A percentile compares a stretch with the other conserved stretches of the same genome.
Evolutionary conservation across 75 land plant genomes (phyloP).

Genomic region (Sequoiadendron giganteum): DNA sequence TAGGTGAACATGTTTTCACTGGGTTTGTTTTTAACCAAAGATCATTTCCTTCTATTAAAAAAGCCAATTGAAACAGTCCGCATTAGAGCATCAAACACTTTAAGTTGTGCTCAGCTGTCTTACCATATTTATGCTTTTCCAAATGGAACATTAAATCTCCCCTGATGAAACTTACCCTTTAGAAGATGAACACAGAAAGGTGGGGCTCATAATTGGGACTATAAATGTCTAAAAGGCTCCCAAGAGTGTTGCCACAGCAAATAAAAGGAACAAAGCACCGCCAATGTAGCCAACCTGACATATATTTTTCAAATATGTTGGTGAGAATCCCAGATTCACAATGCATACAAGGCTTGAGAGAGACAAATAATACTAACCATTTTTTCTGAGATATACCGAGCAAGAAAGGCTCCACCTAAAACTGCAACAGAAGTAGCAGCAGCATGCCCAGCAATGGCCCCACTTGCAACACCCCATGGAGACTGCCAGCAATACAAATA

Average conservation of each 20-base stretch:
- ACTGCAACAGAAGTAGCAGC: slow-evolving; percentile 87
- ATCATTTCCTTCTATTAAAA: slow-evolving; percentile 3
- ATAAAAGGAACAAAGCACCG: slow-evolving; percentile 71
- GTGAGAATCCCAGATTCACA: neutral
- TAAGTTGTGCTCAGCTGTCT: neutral
- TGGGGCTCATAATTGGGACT: neutral
- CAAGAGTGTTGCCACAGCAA: slow-evolving; percentile 82
- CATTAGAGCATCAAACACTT: neutral
- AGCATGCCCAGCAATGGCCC: slow-evolving; percentile 94
- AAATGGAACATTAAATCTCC: neutral
- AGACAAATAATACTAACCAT: slow-evolving; percentile 41
- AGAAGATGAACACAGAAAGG: neutral
- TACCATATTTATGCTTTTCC: neutral
- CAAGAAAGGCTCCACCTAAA: slow-evolving; percentile 92
- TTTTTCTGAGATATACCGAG: slow-evolving; percentile 97
- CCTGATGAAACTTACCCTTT: neutral
- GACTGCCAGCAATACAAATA: slow-evolving; percentile 52
- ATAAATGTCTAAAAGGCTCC: slow-evolving; percentile 60
- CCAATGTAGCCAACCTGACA: slow-evolving; percentile 83
- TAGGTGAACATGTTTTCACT: neutral
- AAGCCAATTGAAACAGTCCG: neutral
- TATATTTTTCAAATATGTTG: neutral
- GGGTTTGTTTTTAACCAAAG: neutral
- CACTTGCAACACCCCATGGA: slow-evolving; percentile 96
- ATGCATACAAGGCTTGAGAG: neutral